A percentile compares a stretch with the other conserved stretches of the same genome.
Conservation (phyloP, 2,329 filamentous ascomycete genomes). For the Fusarium veterinarium region DNA sequence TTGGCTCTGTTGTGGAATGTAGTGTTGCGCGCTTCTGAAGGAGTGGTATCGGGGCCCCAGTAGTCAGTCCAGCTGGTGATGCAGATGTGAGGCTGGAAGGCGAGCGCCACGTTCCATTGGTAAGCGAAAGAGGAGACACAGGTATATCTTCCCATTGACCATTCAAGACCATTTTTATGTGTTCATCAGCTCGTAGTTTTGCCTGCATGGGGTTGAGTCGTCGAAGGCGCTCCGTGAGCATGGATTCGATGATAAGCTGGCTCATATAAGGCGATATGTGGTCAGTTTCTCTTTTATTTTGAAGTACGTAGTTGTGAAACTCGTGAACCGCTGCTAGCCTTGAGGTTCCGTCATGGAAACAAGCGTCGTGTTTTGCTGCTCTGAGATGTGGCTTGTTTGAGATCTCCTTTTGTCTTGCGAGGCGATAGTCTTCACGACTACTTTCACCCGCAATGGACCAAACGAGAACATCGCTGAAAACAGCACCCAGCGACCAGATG, state of each 20-base stretch:
- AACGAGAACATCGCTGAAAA: slow-evolving; percentile 24
- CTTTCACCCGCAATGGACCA: background rate
- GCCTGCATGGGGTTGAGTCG: background rate
- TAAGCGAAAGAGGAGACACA: too few species aligned
- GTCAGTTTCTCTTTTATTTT: background rate
- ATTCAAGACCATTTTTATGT: too few species aligned
- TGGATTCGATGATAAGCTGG: background rate
- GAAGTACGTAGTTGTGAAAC: background rate
- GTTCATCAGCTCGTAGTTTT: background rate
- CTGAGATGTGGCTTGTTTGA: background rate
- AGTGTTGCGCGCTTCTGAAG: too few species aligned
- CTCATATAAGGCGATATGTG: background rate
- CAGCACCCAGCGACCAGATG: slow-evolving; percentile 21
- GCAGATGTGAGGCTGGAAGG: too few species aligned
- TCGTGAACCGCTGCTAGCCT: background rate
- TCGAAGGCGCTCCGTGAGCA: background rate
- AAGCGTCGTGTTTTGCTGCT: background rate
- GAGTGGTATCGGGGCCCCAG: too few species aligned
- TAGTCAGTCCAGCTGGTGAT: too few species aligned
- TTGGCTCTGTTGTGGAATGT: too few species aligned
- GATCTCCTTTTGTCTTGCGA: background rate
- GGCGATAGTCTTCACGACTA: slow-evolving; percentile 1
- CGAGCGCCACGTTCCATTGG: too few species aligned
- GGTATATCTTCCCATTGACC: too few species aligned
- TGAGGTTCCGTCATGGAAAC: slow-evolving; percentile 9